These are phyloP conservation scores for Starmerella scarabaei DNA, from an alignment of 805 yeast species.

Conservation along the genomic window DNA sequence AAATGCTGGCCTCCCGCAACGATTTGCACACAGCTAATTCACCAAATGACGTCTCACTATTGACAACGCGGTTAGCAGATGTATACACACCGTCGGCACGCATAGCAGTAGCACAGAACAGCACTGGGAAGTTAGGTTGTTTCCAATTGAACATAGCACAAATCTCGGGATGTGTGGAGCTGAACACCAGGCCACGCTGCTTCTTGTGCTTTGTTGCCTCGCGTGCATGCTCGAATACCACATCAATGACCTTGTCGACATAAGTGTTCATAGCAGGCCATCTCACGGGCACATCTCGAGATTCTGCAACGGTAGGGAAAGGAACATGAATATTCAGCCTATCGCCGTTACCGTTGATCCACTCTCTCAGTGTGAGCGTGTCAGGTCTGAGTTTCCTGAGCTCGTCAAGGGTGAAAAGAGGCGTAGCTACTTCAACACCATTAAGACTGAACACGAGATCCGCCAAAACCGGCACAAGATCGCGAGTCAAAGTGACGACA, in stretches of 20 bases:
- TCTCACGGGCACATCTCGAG: constrained; percentile 16
- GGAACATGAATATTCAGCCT: constrained; percentile 23
- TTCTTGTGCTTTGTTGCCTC: constrained; percentile 11
- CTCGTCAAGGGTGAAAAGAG: constrained; percentile 21
- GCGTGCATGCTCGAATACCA: constrained; percentile 66
- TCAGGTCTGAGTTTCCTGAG: constrained; percentile 16
- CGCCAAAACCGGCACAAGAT: constrained; percentile 67
- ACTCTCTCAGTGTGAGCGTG: constrained; percentile 20
- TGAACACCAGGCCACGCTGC: constrained; percentile 52
- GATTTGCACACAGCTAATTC: constrained; percentile 34
- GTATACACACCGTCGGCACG: constrained; percentile 21
- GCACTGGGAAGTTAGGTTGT: constrained; percentile 94
- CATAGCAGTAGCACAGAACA: constrained; percentile 52
- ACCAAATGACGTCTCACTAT: constrained; percentile 23
- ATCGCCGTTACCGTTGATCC: constrained; percentile 26
- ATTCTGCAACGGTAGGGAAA: constrained; percentile 20
- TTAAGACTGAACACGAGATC: constrained; percentile 57
- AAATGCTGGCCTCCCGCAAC: constrained; percentile 67
- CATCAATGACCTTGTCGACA: constrained; percentile 59
- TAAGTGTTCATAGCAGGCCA: constrained; percentile 48
- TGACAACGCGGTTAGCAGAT: constrained; percentile 22
- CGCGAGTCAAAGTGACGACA: constrained; percentile 58
- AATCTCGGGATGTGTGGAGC: constrained; percentile 77
- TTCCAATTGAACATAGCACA: constrained; percentile 95
- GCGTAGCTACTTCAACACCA: constrained; percentile 42